Conservation (phyloP, 2,329 filamentous ascomycete genomes). For the Alternaria ventricosa region DNA sequence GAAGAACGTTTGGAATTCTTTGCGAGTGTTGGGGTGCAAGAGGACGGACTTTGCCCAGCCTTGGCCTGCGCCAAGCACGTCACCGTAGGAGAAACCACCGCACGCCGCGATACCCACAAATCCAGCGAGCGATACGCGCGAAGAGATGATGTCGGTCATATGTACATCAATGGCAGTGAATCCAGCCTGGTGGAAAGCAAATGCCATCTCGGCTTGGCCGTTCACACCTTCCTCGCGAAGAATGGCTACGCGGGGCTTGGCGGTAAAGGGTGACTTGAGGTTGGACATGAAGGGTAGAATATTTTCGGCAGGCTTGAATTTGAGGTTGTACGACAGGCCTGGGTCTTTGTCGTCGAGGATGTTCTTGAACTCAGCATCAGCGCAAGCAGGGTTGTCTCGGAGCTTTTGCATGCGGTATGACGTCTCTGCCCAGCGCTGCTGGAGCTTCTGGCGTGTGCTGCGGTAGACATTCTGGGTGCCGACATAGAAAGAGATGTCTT, state of each 20-base stretch:
- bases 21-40: conserved; percentile 75
- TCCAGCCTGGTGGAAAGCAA: conserved; percentile 88
- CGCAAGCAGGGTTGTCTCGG: conserved; percentile 85
- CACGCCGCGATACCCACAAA: conserved; percentile 93
- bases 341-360: conserved; percentile 79
- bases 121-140: conserved; percentile 76
- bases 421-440: conserved; percentile 87
- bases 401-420: conserved; percentile 91
- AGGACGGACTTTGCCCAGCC: conserved; percentile 96
- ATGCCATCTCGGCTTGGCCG: conserved; percentile 96
- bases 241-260: conserved; percentile 82
- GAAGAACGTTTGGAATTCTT: conserved; percentile 86
- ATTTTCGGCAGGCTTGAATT: conserved; percentile 78
- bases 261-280: conserved; percentile 66
- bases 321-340: conserved; percentile 83
- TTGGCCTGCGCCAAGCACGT: conserved; percentile 90
- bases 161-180: conserved; percentile 93
- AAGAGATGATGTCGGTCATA: conserved; percentile 89
- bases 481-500: conserved; percentile 78
- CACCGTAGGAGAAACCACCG: conserved; percentile 94
- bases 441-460: conserved; percentile 73
- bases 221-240: conserved; percentile 96
- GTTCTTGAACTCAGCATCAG: conserved; percentile 79
- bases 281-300: conserved; percentile 72
- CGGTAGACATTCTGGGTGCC: conserved; percentile 72